Conservation (phyloP, 441 rosid species). For the Theobroma grandiflorum region DNA sequence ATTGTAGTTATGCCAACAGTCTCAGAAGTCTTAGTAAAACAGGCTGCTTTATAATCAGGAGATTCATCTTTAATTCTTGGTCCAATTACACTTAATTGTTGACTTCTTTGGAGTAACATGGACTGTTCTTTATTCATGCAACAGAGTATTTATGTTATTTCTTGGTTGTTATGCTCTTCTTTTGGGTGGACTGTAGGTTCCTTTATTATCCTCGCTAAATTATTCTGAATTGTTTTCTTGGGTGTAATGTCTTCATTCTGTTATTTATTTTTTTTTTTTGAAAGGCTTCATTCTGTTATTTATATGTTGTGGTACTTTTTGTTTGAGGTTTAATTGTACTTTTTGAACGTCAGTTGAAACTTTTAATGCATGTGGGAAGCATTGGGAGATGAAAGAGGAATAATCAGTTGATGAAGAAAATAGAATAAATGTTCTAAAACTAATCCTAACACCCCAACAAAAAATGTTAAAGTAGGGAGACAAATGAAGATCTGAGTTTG, state of each 20-base stretch:
- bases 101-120: constrained; percentile 5
- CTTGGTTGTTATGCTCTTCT: neutral
- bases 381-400: constrained; percentile 4
- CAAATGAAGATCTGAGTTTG: neutral
- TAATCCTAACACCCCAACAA: neutral
- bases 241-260: neutral
- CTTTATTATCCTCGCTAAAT: neutral
- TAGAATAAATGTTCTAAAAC: neutral
- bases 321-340: constrained; percentile 7
- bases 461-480: neutral
- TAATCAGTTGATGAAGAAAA: neutral
- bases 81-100: constrained; percentile 4
- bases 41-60: constrained; percentile 13
- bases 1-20: neutral
- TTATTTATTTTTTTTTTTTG: no score
- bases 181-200: neutral
- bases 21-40: neutral
- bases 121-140: constrained; percentile 8
- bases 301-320: neutral
- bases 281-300: constrained; percentile 14
- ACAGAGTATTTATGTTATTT: neutral
- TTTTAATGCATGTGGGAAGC: constrained; percentile 13
- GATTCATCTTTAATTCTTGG: neutral
- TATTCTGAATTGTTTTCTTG: neutral
- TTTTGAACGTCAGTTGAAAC: neutral